Evolutionary conservation across 768 basidiomycete species (phyloP), one percentile per base, ranked within the genome.

Genomic region (Kwoniella newhampshirensis): DNA sequence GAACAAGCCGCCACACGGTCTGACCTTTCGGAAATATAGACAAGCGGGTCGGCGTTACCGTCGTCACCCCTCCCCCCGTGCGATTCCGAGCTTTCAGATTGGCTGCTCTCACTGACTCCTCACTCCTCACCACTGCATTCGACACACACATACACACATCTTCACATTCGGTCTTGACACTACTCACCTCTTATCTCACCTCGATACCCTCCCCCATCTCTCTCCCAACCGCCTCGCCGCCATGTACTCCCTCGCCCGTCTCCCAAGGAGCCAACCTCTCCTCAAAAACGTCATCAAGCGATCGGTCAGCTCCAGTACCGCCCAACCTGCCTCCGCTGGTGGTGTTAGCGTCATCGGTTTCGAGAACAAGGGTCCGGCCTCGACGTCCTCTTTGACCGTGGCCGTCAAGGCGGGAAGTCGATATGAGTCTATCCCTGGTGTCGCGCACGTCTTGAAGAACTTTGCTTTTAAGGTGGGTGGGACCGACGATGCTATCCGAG

Each of bases 391-490:
- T 52, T 84, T 99, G 73, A 91, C 91, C 47, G 81, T 97, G 70
- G 83, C 94, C 62, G 85, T 96, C 77, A 94, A 92, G 78, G 94
- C 90, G 54, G 94, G 94, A 52, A 86, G 86, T 72, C 81, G 96
- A 70, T 92, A 85, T 76, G 88, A 99, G 81, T 78, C 85, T 62
- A 87, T 87, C 74, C 84, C 91, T 40, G 94, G 94, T 68, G 84
- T 91, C 57, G 92, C 94, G 2, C 89, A 94, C 80, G 87, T 85
- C 60, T 82, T 97, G 78, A 96, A 96, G 83, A 93, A 91, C 84
- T 97, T 92, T 83, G 87, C 92, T 58, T 98, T 94, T 86, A 97
- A 96, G 88, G 94, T 97, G 65, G 45, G 85, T 73, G 26, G 43
- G 17, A 32, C n/a, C n/a, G n/a, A 32, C 5, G 36, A 2, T 49